phyloP scores from a whole-genome alignment of 805 yeast species.

The Kregervanrija fluxuum region DNA sequence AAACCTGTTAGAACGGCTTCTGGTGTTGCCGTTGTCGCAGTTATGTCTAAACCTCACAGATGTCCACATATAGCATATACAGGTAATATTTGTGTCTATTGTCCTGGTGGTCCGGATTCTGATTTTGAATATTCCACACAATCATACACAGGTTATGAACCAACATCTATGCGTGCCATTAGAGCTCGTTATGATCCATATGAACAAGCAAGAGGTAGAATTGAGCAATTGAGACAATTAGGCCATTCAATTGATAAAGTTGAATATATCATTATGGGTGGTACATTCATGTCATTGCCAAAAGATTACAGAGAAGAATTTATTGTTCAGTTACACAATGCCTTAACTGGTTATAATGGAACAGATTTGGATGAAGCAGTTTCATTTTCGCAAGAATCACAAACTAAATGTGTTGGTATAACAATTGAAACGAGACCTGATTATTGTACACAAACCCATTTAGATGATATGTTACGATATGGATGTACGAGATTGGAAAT shows the following conservation, averaged over 20 bases:
- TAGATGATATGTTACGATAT: constrained; percentile 90
- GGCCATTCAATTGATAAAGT: constrained; percentile 98
- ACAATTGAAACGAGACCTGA: constrained; percentile 98
- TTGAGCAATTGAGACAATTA: constrained; percentile 88
- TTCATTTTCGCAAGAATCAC: constrained; percentile 82
- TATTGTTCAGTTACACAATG: constrained; percentile 87
- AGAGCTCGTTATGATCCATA: constrained; percentile 97
- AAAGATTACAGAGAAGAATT: constrained; percentile 84
- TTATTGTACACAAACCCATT: constrained; percentile 92
- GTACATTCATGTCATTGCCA: constrained; percentile 95
- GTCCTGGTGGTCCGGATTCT: constrained; percentile 99
- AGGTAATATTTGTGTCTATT: constrained; percentile 95
- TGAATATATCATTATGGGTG: constrained; percentile 97
- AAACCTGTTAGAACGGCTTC: constrained; percentile 98
- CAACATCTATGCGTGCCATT: constrained; percentile 98
- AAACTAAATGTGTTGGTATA: constrained; percentile 96
- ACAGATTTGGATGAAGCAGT: constrained; percentile 86
- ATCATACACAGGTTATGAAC: constrained; percentile 97
- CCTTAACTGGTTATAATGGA: constrained; percentile 88
- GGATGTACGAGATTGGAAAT: constrained; percentile 96
- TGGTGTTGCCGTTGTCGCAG: constrained; percentile 98
- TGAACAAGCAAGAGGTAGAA: constrained; percentile 96
- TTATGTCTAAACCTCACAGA: constrained; percentile 98
- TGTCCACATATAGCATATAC: constrained; percentile 99
- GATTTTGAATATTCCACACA: constrained; percentile 98